phyloP scores from a whole-genome alignment of 2,329 filamentous ascomycete species.

The Lecanoromycetidae sp. region DNA sequence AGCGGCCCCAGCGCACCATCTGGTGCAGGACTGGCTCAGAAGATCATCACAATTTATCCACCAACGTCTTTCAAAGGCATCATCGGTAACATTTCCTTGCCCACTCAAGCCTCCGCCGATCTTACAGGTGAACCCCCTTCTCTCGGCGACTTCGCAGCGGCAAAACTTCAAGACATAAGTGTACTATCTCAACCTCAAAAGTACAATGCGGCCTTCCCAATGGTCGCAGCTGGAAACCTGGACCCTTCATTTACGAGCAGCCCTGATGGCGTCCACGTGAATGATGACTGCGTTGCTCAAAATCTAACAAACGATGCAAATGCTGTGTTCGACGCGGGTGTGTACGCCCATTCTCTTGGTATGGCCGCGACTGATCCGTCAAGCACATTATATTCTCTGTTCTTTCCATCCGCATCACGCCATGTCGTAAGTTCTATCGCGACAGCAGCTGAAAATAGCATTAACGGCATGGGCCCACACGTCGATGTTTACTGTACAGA shows the following conservation, averaged over 20 bases:
- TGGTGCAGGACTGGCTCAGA: neutral
- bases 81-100: too few relatives aligned
- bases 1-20: too few relatives aligned
- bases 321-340: conserved; percentile 1
- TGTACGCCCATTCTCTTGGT: neutral
- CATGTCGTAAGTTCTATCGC: neutral
- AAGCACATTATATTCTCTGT: neutral
- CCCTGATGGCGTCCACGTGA: conserved; percentile 1
- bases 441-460: neutral
- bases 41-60: neutral
- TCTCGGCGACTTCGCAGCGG: too few relatives aligned
- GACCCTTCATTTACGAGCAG: too few relatives aligned
- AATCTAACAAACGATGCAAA: neutral
- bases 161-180: too few relatives aligned
- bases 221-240: too few relatives aligned
- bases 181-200: too few relatives aligned
- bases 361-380: neutral
- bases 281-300: neutral
- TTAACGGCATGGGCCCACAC: neutral
- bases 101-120: too few relatives aligned
- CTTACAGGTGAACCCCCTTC: too few relatives aligned
- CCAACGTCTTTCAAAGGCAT: conserved; percentile 1
- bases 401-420: neutral
- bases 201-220: too few relatives aligned
- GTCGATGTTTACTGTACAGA: conserved; percentile 5